A percentile compares a stretch with the other conserved stretches of the same genome.
phyloP scores from a whole-genome alignment of 495 filamentous ascomycete species.

The Podospora conica region DNA sequence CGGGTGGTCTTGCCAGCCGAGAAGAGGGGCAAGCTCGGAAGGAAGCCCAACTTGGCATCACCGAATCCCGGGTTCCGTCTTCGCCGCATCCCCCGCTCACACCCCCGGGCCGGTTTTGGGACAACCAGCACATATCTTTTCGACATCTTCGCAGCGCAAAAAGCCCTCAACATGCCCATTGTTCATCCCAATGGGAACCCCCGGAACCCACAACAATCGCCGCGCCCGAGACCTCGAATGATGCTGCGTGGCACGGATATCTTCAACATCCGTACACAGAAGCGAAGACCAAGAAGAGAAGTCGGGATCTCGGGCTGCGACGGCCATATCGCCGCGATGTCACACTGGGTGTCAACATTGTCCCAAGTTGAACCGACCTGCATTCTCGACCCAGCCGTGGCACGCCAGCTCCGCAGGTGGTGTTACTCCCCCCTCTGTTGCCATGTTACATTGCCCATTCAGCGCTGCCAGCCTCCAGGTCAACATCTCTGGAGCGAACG shows the following conservation, averaged over 20 bases:
- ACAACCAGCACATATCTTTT: background rate
- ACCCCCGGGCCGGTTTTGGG: too few relatives aligned
- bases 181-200: background rate
- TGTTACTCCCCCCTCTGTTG: background rate
- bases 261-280: background rate
- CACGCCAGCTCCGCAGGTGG: background rate
- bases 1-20: background rate
- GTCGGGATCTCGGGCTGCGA: background rate
- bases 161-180: background rate
- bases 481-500: background rate
- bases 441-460: background rate
- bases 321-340: too few relatives aligned
- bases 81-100: background rate
- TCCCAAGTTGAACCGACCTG: background rate
- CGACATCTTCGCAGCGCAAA: background rate
- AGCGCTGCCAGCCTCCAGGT: background rate
- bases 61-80: background rate
- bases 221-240: background rate
- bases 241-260: background rate
- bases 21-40: background rate
- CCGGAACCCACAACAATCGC: background rate
- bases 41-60: background rate
- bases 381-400: background rate
- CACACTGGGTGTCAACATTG: background rate
- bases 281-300: background rate